These are phyloP conservation scores for Starmera quercuum DNA, from an alignment of 805 yeast genomes.

Conservation along the genomic window DNA sequence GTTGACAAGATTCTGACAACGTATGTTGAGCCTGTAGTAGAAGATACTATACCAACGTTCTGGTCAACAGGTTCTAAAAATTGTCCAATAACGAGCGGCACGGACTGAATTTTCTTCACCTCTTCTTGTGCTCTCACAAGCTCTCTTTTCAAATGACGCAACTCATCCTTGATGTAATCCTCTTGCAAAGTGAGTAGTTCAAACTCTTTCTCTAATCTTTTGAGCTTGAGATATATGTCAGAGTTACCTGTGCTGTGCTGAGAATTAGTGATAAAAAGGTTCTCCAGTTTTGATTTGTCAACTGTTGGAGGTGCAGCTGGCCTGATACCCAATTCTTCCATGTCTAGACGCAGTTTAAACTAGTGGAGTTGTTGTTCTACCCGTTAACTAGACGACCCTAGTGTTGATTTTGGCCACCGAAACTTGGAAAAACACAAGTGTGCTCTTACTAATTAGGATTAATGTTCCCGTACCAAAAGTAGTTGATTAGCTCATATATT, in stretches of 20 bases:
- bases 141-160: constrained; percentile 91
- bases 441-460: too few relatives aligned
- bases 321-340: constrained; percentile 60
- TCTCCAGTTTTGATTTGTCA: constrained; percentile 24
- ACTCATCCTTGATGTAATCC: constrained; percentile 96
- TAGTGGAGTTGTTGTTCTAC: neutral
- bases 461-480: too few relatives aligned
- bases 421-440: neutral
- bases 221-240: constrained; percentile 79
- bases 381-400: constrained; percentile 1
- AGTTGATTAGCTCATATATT: too few relatives aligned
- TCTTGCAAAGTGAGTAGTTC: constrained; percentile 84
- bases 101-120: constrained; percentile 94
- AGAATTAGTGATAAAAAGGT: constrained; percentile 19
- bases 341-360: constrained; percentile 10
- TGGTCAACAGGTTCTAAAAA: constrained; percentile 96
- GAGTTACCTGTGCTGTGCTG: constrained; percentile 22
- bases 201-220: constrained; percentile 84
- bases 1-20: constrained; percentile 94
- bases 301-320: constrained; percentile 23
- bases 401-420: constrained; percentile 12
- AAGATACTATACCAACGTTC: constrained; percentile 91
- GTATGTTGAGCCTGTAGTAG: constrained; percentile 96
- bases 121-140: constrained; percentile 96
- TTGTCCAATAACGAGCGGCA: constrained; percentile 96